Evolutionary conservation across 495 filamentous ascomycete species (phyloP).

Genomic region (Podospora sp.): DNA sequence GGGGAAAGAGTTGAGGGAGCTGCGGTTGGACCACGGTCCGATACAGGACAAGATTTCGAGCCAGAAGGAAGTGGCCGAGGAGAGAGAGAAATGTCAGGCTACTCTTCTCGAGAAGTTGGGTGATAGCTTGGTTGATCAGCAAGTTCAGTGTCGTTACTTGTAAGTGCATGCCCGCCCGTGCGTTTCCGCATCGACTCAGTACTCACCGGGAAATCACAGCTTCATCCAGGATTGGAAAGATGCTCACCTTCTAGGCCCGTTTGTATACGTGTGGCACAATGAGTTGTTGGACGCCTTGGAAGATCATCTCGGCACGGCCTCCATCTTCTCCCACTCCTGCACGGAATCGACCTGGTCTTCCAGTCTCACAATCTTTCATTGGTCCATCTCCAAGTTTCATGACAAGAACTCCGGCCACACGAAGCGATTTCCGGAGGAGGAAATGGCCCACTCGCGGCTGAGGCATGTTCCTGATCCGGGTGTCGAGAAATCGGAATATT

Average conservation of each 20-base stretch:
- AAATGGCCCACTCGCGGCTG: neutral
- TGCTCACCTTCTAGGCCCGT: neutral
- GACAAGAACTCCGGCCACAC: neutral
- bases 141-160: slow-evolving; percentile 6
- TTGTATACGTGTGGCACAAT: slow-evolving; percentile 5
- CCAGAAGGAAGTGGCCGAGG: neutral
- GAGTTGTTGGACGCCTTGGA: slow-evolving; percentile 1
- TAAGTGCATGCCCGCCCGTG: neutral
- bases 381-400: neutral
- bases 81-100: neutral
- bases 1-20: neutral
- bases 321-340: slow-evolving; percentile 3
- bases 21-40: neutral
- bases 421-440: neutral
- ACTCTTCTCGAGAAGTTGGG: neutral
- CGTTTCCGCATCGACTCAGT: neutral
- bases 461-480: neutral
- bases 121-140: slow-evolving; percentile 4
- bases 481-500: neutral
- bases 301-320: slow-evolving; percentile 1
- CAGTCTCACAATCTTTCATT: slow-evolving; percentile 1
- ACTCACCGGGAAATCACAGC: neutral
- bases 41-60: neutral
- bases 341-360: neutral
- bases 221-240: slow-evolving; percentile 7